Base-by-base conservation (phyloP, 1,284 basidiomycete species). In the Puccinia brachypodii region DNA sequence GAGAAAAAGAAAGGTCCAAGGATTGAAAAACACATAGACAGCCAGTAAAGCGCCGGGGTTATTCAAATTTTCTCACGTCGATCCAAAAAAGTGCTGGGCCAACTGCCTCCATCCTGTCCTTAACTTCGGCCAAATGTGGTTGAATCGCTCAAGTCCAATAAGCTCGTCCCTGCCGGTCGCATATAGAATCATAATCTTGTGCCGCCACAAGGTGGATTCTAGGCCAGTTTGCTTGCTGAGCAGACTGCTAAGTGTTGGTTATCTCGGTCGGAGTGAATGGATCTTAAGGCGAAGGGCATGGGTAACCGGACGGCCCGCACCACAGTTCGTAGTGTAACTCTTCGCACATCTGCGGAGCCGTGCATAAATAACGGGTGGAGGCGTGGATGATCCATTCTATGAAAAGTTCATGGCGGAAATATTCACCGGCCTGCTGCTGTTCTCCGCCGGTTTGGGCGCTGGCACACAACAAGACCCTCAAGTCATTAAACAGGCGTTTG, bases 1-100 rank as follows among this genome's bases (percentile, higher is more conserved):
- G n/a, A 38, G 62, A 40, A 16, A 40, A 64, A 64, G 38, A 36
- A 64, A 40, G 31, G 62, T 64, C 36, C 62, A 64, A 62, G 60
- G 60, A 62, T 62, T 62, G 3, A 60, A 25, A 11, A 62, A 53
- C 4, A 53, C 50, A 53, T 13, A 22, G 50, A 50, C n/a, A 19
- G 47, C n/a, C 14, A 50, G 47, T 19, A 36, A 62, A 62, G 28
- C 13, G 19, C 16, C 60, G 9, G 60, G 60, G 9, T 62, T 62
- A 62, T 62, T 33, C 31, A 14, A 7, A 11, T 64, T 7, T 4
- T 11, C 62, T 36, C 60, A 40, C 40, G 8, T 64, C 62, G 62
- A 64, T 38, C 36, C n/a, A n/a, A n/a, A 64, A 13, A 64, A 64
- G 13, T 7, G 3, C 36, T 8, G 33, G 62, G 33, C 60, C 60